Evolutionary conservation across 192 early-diverging fungal species (phyloP), one percentile per base, ranked within the genome.

Genomic region (Umbelopsis ramanniana): DNA sequence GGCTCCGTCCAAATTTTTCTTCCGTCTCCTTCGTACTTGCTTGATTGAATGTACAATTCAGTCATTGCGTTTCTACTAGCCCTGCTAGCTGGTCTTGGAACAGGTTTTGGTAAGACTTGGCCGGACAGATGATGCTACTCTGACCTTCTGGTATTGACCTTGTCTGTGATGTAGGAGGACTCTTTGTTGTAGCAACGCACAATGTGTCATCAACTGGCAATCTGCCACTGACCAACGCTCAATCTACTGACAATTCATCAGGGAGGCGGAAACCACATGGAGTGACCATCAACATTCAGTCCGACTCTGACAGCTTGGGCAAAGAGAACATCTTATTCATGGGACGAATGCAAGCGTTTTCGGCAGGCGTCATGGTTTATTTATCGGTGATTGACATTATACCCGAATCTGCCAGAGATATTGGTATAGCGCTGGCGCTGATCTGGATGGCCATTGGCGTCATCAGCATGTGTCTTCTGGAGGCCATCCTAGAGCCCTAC

Each of bases 291-390:
- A 54, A 52, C 21, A 70, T 70, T 43, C 48, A 70, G 35, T 26
- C 48, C 2, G 48, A 70, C 33, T 22, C 53, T 4, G 50, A 70
- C n/a, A 38, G 19, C 7, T 46, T 53, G 19, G 69, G 69, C 69
- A 70, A 70, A 21, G 48, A 52, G 3, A 52, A 53, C 37, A 70
- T 54, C 0, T 40, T 70, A 33, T 70, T 70, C 47, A 70, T 70
- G 69, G 69, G 69, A 38, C 69, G 69, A 52, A 70, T 70, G 69
- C 69, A 70, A 35, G 69, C 50, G 8, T 46, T 70, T 52, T 54
- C 50, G 14, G 69, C 69, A 47, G 69, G 69, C 19, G 69, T 70
- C 12, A 70, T 70, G 69, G 46, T 70, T 19, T 70, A 70, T 29
- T 48, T 70, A 12, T 70, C 69, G 0, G 40, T 70, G 24, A 54